phyloP scores from a whole-genome alignment of 805 yeast genomes.

The Candida morakotiae region DNA sequence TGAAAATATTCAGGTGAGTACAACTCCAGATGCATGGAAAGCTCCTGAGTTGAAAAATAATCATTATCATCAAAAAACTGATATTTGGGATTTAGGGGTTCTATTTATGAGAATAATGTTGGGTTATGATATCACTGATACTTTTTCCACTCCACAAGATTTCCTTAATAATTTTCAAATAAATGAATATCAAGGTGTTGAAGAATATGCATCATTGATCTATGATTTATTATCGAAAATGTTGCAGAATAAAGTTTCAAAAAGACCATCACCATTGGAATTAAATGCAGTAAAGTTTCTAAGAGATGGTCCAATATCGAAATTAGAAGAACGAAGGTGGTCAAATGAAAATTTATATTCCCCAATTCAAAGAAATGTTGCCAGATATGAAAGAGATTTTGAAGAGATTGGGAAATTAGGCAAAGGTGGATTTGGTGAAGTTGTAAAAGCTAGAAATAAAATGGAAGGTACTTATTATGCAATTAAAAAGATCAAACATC shows the following conservation, averaged over 20 bases:
- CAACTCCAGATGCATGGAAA: conserved; percentile 48
- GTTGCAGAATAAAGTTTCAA: conserved; percentile 60
- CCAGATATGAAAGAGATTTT: conserved; percentile 88
- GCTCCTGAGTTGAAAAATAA: conserved; percentile 68
- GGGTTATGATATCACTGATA: conserved; percentile 51
- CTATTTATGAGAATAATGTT: conserved; percentile 46
- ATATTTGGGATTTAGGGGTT: conserved; percentile 91
- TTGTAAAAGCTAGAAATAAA: conserved; percentile 91
- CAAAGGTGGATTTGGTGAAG: conserved; percentile 96
- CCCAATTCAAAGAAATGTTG: conserved; percentile 22
- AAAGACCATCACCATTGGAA: conserved; percentile 80
- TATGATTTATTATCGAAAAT: conserved; percentile 63
- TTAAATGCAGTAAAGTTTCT: conserved; percentile 79
- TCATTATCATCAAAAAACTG: conserved; percentile 54
- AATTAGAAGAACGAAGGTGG: conserved; percentile 2
- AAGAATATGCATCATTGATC: conserved; percentile 62
- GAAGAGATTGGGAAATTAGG: conserved; percentile 92
- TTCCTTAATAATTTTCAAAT: conserved; percentile 22
- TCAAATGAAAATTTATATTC: not conserved
- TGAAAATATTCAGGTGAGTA: conserved; percentile 12
- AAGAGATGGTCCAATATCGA: conserved; percentile 58
- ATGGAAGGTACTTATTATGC: conserved; percentile 96
- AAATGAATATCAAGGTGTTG: conserved; percentile 48
- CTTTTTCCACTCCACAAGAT: conserved; percentile 45
- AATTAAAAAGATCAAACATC: conserved; percentile 83